Evolutionary conservation across 2,329 filamentous ascomycete genomes (phyloP), one percentile per base, ranked within the genome.

Genomic region (Fusarium sp.): DNA sequence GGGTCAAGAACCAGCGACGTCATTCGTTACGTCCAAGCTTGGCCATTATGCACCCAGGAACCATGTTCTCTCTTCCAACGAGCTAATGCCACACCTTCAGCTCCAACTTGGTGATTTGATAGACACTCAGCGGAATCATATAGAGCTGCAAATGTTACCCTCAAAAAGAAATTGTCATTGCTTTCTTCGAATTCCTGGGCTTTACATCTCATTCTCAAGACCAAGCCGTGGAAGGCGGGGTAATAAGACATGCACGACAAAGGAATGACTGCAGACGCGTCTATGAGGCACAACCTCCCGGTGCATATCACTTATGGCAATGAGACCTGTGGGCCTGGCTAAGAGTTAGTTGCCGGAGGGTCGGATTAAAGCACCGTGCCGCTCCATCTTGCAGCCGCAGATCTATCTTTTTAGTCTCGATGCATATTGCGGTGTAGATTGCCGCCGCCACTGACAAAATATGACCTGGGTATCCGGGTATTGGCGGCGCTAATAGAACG

Each of bases 71-170:
- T 47, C 18, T 7, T 28, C 5, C 4, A 20, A 15, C 11, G 20
- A 6, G 3, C 24, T 20, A 26, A 20, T 26, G 42, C 11, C 26
- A 7, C 17, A 24, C 14, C 0, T 24, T n/a, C n/a, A 17, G 7
- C 7, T 5, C 7, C 0, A 2, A 12, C 6, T 17, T 7, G 9
- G 6, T 4, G 0, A 26, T 0, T 18, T 12, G 10, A 12, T 4
- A 31, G 11, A 11, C 9, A 31, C 3, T 12, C 31, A 12, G 15
- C 15, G 15, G 6, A 18, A 44, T n/a, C 18, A 5, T 11, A 26
- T 10, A 8, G 17, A 45, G 6, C 15, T 0, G 13, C 1, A 41
- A 42, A 8, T n/a, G 10, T 31, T 31, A 11, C 31, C 22, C 39
- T n/a, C 22, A 9, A 24, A 20, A 42, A n/a, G 5, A 12, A 14